These are phyloP conservation scores for Chlorella ohadii DNA, from an alignment of 139 green algal species.

Conservation along the genomic window DNA sequence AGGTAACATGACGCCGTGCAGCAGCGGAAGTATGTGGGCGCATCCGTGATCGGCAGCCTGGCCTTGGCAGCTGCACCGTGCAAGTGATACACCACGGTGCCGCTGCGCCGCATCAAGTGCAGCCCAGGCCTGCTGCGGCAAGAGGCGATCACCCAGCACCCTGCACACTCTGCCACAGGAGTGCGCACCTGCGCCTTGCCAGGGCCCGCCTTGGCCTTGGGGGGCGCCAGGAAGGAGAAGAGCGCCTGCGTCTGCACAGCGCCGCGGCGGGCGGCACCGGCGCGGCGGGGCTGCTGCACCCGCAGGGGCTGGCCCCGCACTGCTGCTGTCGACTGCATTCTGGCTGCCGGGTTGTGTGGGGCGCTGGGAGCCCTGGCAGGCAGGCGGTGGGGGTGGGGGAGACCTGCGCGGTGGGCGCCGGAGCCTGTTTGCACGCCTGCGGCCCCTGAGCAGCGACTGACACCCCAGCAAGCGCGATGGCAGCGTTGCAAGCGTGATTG, in stretches of 20 bases:
- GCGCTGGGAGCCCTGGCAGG: neutral
- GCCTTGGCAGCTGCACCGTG: neutral
- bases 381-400: neutral
- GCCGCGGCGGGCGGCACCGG: neutral
- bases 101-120: neutral
- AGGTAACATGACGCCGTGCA: too few relatives aligned
- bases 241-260: conserved; percentile 7
- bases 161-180: too few relatives aligned
- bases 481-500: too few relatives aligned
- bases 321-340: conserved; percentile 4
- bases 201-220: conserved; percentile 11
- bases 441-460: too few relatives aligned
- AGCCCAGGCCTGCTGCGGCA: neutral
- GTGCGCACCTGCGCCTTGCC: neutral
- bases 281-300: neutral
- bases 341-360: neutral
- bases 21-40: too few relatives aligned
- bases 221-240: conserved; percentile 10
- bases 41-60: too few relatives aligned
- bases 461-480: too few relatives aligned
- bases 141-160: neutral
- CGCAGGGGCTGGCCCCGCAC: neutral
- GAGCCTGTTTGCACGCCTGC: neutral
- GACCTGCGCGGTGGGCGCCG: neutral
- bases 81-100: neutral